Conservation (phyloP, 176 grass and related monocot species). For the Aegilops longissima region DNA sequence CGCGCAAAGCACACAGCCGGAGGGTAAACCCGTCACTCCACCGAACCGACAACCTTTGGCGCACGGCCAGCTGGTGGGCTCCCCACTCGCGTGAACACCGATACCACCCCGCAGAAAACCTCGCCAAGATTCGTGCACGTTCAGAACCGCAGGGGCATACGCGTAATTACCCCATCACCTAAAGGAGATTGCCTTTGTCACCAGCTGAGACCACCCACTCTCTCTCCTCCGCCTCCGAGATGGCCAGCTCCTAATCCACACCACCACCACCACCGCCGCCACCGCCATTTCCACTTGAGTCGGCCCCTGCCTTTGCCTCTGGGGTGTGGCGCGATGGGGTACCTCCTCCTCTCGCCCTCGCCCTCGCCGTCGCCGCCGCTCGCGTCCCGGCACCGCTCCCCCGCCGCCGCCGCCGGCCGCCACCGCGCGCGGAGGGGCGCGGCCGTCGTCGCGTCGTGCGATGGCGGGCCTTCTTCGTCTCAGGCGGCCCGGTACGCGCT, state of each 20-base stretch:
- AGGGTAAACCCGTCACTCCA: not conserved
- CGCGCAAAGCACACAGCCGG: not conserved
- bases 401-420: not conserved
- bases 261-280: not conserved
- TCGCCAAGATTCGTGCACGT: not conserved
- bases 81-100: not conserved
- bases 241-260: slow-evolving; percentile 1
- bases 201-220: not conserved
- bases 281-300: not conserved
- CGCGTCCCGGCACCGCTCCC: not conserved
- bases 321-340: slow-evolving; percentile 36
- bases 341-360: slow-evolving; percentile 40
- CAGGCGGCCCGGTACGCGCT: slow-evolving; percentile 21
- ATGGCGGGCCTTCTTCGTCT: not conserved
- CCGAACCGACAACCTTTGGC: not conserved
- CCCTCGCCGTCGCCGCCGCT: slow-evolving; percentile 40
- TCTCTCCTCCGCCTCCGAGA: slow-evolving; percentile 4
- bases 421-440: slow-evolving; percentile 26
- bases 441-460: slow-evolving; percentile 14
- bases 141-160: not conserved
- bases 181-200: not conserved
- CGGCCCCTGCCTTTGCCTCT: not conserved
- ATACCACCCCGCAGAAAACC: not conserved
- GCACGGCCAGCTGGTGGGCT: not conserved
- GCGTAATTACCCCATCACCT: not conserved